Percentiles rank a stretch among this genome's conserved stretches.
Evolutionary conservation across 805 yeast genomes (phyloP).

Genomic region (Yamadazyma laniorum): DNA sequence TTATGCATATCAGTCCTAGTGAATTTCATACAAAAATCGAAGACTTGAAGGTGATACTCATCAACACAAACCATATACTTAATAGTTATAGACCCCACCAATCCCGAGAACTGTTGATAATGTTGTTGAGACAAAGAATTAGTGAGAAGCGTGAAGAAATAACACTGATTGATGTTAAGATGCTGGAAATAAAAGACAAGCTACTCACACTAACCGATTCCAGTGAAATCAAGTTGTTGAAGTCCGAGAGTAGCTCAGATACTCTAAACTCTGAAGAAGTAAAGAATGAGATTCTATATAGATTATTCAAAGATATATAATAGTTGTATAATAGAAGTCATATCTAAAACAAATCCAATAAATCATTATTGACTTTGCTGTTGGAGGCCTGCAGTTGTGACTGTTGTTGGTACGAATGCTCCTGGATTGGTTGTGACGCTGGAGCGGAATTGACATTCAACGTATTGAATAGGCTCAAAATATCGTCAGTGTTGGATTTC

Average conservation of each 20-base stretch:
- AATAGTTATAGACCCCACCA: conserved; percentile 96
- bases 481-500: conserved; percentile 34
- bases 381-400: background rate
- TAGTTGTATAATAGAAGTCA: background rate
- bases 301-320: conserved; percentile 10
- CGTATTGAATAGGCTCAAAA: conserved; percentile 44
- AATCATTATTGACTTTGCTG: conserved; percentile 25
- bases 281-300: conserved; percentile 11
- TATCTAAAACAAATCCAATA: conserved; percentile 38
- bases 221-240: conserved; percentile 3
- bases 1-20: conserved; percentile 71
- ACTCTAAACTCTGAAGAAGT: conserved; percentile 5
- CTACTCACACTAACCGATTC: conserved; percentile 23
- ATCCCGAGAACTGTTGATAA: conserved; percentile 81
- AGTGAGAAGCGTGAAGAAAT: conserved; percentile 60
- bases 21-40: conserved; percentile 62
- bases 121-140: conserved; percentile 69
- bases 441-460: conserved; percentile 13
- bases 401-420: background rate
- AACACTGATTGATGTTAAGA: conserved; percentile 39
- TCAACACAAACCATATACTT: conserved; percentile 87
- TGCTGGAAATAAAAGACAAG: conserved; percentile 36
- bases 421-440: background rate
- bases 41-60: conserved; percentile 71
- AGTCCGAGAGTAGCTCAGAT: conserved; percentile 1